These are phyloP conservation scores for Kwoniella bestiolae DNA, from an alignment of 768 basidiomycete species.

Conservation along the genomic window DNA sequence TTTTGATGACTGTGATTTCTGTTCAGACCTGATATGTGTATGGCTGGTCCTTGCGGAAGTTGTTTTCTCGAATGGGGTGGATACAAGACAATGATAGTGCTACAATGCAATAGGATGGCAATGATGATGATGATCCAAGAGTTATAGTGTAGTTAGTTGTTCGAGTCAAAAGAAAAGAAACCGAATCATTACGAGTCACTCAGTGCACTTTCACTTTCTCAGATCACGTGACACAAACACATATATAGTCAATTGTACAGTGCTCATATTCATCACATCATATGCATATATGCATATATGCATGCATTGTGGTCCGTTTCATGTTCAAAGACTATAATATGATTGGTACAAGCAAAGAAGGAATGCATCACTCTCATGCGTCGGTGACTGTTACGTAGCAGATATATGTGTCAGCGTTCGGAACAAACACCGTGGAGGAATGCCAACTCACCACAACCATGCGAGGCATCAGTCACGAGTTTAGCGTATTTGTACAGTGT, in stretches of 20 bases:
- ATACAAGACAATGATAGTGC: not conserved
- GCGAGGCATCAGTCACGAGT: conserved; percentile 84
- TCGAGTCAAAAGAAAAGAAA: too few species aligned
- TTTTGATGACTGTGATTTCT: conserved; percentile 9
- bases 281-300: not conserved
- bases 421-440: not conserved
- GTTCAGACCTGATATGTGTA: too few species aligned
- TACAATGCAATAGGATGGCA: too few species aligned
- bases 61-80: too few species aligned
- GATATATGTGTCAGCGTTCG: not conserved
- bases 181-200: too few species aligned
- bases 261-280: too few species aligned
- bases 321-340: too few species aligned
- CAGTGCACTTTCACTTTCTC: not conserved
- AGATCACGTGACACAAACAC: not conserved
- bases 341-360: not conserved
- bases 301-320: not conserved
- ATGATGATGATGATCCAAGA: not conserved
- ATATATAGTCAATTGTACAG: too few species aligned
- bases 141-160: too few species aligned
- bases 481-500: conserved; percentile 77
- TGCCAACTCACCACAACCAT: conserved; percentile 67
- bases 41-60: too few species aligned
- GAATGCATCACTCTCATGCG: conserved; percentile 10
- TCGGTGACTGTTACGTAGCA: conserved; percentile 14